Percentiles rank a stretch among this genome's conserved stretches.
Conservation (phyloP, 345 rosid genomes). For the Cardamine chenopodiifolia region DNA sequence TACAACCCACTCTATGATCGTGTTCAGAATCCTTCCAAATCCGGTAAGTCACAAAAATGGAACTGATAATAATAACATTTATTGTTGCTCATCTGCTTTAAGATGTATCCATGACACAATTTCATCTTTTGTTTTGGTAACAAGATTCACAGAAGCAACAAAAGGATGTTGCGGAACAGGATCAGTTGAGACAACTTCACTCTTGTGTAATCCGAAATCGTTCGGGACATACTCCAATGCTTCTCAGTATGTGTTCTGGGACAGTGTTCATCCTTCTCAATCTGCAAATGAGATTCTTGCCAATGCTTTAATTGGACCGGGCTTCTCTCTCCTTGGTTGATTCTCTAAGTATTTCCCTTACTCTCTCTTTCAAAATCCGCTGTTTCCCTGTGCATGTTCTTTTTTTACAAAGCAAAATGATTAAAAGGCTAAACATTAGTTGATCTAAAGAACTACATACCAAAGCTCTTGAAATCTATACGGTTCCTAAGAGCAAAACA, state of each 20-base stretch:
- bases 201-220: conserved; percentile 78
- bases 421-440: conserved; percentile 1
- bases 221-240: conserved; percentile 82
- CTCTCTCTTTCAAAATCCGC: background rate
- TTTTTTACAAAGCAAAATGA: conserved; percentile 18
- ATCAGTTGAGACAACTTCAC: conserved; percentile 64
- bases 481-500: background rate
- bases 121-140: background rate
- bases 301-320: conserved; percentile 60
- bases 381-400: conserved; percentile 17
- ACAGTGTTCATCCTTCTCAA: conserved; percentile 88
- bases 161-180: conserved; percentile 96
- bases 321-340: conserved; percentile 58
- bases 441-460: too few species aligned
- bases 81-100: background rate
- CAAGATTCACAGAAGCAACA: conserved; percentile 79
- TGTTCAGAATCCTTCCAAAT: conserved; percentile 60
- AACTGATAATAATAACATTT: too few species aligned
- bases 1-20: conserved; percentile 67
- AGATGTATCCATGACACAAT: background rate
- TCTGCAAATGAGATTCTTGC: conserved; percentile 89
- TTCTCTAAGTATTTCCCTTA: background rate
- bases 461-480: too few species aligned
- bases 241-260: conserved; percentile 84
- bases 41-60: conserved; percentile 51